Evolutionary conservation across 352 stramenopile genomes (phyloP).

Genomic region (Phytophthora sojae): DNA sequence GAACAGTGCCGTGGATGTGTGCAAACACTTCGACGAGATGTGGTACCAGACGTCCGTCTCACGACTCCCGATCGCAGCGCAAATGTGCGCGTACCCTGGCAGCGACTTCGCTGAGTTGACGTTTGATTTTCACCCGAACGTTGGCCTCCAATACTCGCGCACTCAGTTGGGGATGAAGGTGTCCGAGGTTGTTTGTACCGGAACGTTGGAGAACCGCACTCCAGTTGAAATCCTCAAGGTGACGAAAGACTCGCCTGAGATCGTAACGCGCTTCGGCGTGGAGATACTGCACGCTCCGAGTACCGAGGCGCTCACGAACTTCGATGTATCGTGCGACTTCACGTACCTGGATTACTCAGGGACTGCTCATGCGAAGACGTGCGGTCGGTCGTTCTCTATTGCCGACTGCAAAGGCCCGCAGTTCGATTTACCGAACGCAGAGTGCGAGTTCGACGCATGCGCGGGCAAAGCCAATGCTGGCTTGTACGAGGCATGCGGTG

Average conservation of each 20-base stretch:
- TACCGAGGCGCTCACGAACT: conserved; percentile 50
- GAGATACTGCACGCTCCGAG: conserved; percentile 50
- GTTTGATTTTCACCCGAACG: conserved; percentile 63
- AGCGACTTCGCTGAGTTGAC: conserved; percentile 76
- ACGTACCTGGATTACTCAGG: conserved; percentile 46
- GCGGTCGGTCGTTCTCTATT: conserved; percentile 52
- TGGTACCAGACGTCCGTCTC: conserved; percentile 67
- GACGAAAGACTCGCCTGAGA: conserved; percentile 40
- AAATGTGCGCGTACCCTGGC: conserved; percentile 58
- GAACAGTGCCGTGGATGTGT: conserved; percentile 54
- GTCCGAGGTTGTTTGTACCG: conserved; percentile 47
- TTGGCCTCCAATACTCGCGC: conserved; percentile 45
- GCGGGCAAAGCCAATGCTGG: conserved; percentile 38
- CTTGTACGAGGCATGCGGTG: conserved; percentile 61
- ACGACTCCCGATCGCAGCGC: conserved; percentile 29
- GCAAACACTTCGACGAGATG: conserved; percentile 66
- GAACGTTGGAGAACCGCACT: conserved; percentile 41
- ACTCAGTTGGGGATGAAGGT: conserved; percentile 46
- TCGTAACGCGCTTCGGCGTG: conserved; percentile 64
- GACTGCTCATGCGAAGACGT: conserved; percentile 40
- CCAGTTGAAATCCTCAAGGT: conserved; percentile 49
- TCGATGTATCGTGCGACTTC: conserved; percentile 64
- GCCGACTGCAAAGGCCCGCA: conserved; percentile 61
- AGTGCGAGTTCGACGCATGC: conserved; percentile 51
- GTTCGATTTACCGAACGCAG: conserved; percentile 50